Evolutionary conservation across 2,329 filamentous ascomycete genomes (phyloP).

Genomic region (Aschersonia sp.): DNA sequence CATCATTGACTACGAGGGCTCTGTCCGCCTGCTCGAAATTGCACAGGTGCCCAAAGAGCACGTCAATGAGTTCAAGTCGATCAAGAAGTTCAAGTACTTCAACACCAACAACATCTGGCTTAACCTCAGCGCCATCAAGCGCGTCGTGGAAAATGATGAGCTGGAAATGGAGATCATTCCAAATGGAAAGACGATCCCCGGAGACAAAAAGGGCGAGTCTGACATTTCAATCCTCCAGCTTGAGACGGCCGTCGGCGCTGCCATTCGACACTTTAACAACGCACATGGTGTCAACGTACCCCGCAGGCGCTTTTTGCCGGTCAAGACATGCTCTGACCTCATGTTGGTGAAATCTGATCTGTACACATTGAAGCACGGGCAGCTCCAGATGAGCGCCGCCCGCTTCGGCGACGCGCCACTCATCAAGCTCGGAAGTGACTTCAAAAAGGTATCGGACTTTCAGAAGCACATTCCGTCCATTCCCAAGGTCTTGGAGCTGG

Average conservation of each 20-base stretch:
- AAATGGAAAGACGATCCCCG: constrained; percentile 96
- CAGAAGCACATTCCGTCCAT: constrained; percentile 77
- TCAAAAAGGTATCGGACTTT: constrained; percentile 99
- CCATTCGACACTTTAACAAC: constrained; percentile 97
- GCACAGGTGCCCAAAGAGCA: constrained; percentile 99
- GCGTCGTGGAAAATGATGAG: constrained; percentile 95
- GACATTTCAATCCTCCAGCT: constrained; percentile 96
- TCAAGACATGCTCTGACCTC: constrained; percentile 99
- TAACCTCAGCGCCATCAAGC: constrained; percentile 94
- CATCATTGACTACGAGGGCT: constrained; percentile 98
- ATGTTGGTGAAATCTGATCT: constrained; percentile 99
- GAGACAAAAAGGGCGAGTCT: constrained; percentile 98
- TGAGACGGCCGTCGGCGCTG: constrained; percentile 94
- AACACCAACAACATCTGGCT: constrained; percentile 99
- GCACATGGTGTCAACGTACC: constrained; percentile 98
- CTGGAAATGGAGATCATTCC: constrained; percentile 99
- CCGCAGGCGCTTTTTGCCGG: constrained; percentile 91
- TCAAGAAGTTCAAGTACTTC: constrained; percentile 99
- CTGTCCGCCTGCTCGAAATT: constrained; percentile 92
- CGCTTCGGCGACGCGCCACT: constrained; percentile 93
- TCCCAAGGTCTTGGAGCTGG: constrained; percentile 79
- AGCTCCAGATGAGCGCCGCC: constrained; percentile 91
- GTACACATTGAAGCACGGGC: constrained; percentile 96
- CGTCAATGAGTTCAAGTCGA: constrained; percentile 99
- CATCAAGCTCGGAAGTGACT: constrained; percentile 97